Base-by-base conservation (phyloP, 2,329 filamentous ascomycete genomes). In the Hymenoscyphus fructigenus region DNA sequence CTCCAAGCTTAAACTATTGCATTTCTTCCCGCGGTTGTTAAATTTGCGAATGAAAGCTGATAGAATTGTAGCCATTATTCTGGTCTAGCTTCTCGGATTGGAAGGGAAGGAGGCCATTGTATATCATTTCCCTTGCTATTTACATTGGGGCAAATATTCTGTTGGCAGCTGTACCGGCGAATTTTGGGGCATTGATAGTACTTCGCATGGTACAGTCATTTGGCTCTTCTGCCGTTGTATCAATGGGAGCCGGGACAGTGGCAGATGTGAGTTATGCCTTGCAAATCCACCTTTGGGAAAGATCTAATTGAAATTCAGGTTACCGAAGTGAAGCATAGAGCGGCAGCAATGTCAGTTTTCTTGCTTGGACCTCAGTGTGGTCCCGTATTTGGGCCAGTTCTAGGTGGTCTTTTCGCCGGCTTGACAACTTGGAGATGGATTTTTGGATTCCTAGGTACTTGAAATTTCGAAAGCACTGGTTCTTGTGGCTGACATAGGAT, bases 291-390 rank as follows among this genome's bases (percentile, higher is more conserved):
- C 12, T 10, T 34, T 23, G 12, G 10, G 17, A 44, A 47, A n/a
- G 2, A 14, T 29, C 34, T 28, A 56, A 53, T 28, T 26, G 3
- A 20, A 20, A 32, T n/a, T 15, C 34, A 61, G 59, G 59, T 61
- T 23, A 61, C 59, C 20, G 59, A 61, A 55, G 47, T 61, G 12
- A 61, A 61, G 59, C 17, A 55, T 20, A 61, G 59, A 55, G 59
- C 59, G 5, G 59, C 59, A 14, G 59, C 59, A n/a, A 61, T 61
- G 59, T 61, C 59, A 38, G 56, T 61, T 14, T 61, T 61, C n/a
- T 61, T 61, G 32, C 59, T 61, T 10, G 59, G 59, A 10, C 59
- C 59, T 26, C 59, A 61, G 32, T 55, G 44, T 26, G 59, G 44
- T 55, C 59, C 59, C 12, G 26, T 53, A 17, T 55, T 61, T 23